Percentiles rank a stretch among this genome's conserved stretches.
Evolutionary conservation across 2,329 filamentous ascomycete species (phyloP).

Genomic region (Periglandula ipomoeae): DNA sequence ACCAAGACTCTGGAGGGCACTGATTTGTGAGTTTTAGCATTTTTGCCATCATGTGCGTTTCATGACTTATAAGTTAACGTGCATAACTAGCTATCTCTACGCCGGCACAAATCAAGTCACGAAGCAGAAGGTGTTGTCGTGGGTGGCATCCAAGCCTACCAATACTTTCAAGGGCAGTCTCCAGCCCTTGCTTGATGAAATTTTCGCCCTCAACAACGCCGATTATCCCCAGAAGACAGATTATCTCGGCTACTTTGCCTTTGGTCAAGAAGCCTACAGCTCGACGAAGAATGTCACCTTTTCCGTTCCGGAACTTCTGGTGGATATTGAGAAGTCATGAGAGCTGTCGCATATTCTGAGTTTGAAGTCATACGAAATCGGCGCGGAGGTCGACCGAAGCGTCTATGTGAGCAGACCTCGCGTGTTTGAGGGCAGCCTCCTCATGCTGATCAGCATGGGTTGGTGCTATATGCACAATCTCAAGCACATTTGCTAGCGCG

Average conservation of each 20-base stretch:
- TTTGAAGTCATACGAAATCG: neutral
- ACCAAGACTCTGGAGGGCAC: slow-evolving; percentile 31
- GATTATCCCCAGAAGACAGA: slow-evolving; percentile 29
- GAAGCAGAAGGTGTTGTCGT: slow-evolving; percentile 39
- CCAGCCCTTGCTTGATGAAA: slow-evolving; percentile 31
- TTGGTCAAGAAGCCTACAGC: slow-evolving; percentile 42
- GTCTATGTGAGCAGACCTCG: neutral
- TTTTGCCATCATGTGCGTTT: too few relatives aligned
- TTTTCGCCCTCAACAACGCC: slow-evolving; percentile 23
- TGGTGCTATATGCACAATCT: neutral
- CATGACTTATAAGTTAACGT: too few relatives aligned
- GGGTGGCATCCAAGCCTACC: slow-evolving; percentile 28
- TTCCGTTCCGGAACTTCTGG: slow-evolving; percentile 6
- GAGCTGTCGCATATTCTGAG: neutral
- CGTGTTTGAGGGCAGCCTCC: neutral
- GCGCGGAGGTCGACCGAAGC: neutral
- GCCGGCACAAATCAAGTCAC: slow-evolving; percentile 26
- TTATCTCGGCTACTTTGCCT: slow-evolving; percentile 42
- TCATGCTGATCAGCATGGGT: neutral
- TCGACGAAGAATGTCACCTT: slow-evolving; percentile 38
- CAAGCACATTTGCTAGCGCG: slow-evolving; percentile 1
- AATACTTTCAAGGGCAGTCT: slow-evolving; percentile 38
- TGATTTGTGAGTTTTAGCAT: slow-evolving; percentile 27
- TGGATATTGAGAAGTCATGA: slow-evolving; percentile 7
- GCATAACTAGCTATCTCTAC: slow-evolving; percentile 30